Conservation (phyloP, 2,329 filamentous ascomycete genomes). For the Scedosporium aurantiacum region DNA sequence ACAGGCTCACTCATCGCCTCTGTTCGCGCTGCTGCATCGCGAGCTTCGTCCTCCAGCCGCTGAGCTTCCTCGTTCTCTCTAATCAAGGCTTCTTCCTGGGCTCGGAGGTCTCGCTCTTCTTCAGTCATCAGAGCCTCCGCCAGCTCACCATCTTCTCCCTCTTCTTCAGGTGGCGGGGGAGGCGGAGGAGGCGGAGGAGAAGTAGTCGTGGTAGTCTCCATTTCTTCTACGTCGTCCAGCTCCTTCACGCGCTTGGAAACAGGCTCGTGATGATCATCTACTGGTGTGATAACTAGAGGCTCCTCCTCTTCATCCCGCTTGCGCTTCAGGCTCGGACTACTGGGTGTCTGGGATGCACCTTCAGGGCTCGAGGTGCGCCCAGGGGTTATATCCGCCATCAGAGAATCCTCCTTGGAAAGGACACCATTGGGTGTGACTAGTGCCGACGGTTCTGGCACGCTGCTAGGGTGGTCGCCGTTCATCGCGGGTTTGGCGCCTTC, state of each 20-base stretch:
- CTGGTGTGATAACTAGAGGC: slow-evolving; percentile 10
- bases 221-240: slow-evolving; percentile 25
- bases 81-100: slow-evolving; percentile 39
- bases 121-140: slow-evolving; percentile 25
- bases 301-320: slow-evolving; percentile 45
- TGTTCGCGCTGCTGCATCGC: background rate
- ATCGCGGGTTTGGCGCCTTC: slow-evolving; percentile 32
- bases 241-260: slow-evolving; percentile 39
- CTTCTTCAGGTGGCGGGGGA: slow-evolving; percentile 33
- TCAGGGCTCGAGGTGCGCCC: slow-evolving; percentile 8
- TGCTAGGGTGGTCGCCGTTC: slow-evolving; percentile 16
- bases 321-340: slow-evolving; percentile 38
- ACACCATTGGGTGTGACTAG: background rate
- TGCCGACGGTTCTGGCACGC: slow-evolving; percentile 7
- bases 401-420: slow-evolving; percentile 11
- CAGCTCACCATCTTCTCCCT: slow-evolving; percentile 17
- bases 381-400: slow-evolving; percentile 10
- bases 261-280: slow-evolving; percentile 1
- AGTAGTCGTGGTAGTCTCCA: slow-evolving; percentile 8
- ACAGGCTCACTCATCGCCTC: background rate
- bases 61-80: slow-evolving; percentile 45
- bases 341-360: slow-evolving; percentile 15
- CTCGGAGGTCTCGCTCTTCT: slow-evolving; percentile 32
- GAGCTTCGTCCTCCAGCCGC: slow-evolving; percentile 37
- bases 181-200: slow-evolving; percentile 34